These are phyloP conservation scores for Microbotryum intermedium DNA, from an alignment of 1,284 basidiomycete genomes.

Conservation along the genomic window DNA sequence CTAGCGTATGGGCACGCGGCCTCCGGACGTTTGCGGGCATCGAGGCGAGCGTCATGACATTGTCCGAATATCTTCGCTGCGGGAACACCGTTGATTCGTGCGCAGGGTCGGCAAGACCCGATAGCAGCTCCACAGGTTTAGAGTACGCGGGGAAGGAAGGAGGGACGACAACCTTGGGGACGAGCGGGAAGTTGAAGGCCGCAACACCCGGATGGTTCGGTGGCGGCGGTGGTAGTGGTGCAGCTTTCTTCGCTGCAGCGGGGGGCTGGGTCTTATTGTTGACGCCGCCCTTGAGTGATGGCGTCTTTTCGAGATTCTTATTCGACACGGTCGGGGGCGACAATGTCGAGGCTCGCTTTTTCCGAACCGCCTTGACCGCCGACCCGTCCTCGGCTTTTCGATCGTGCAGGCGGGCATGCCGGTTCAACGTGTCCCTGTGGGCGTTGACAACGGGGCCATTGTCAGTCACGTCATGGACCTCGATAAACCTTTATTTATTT, in stretches of 20 bases:
- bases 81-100: background rate
- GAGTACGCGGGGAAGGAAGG: constrained; percentile 27
- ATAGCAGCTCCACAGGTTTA: constrained; percentile 1
- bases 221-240: background rate
- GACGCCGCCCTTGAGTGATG: too few species aligned
- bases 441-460: background rate
- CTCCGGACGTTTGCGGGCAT: background rate
- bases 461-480: background rate
- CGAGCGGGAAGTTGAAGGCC: background rate
- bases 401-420: constrained; percentile 22
- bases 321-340: background rate
- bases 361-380: constrained; percentile 12
- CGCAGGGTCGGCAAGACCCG: background rate
- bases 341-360: constrained; percentile 7
- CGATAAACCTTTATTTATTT: background rate
- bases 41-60: background rate
- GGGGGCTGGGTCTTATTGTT: too few species aligned
- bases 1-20: constrained; percentile 20
- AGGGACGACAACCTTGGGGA: constrained; percentile 6
- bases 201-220: background rate
- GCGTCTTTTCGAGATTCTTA: too few species aligned
- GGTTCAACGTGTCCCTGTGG: constrained; percentile 28
- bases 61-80: background rate
- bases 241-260: too few species aligned
- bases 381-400: constrained; percentile 18